phyloP scores from a whole-genome alignment of 148 eudicot species.

The Vaccinium darrowii region DNA sequence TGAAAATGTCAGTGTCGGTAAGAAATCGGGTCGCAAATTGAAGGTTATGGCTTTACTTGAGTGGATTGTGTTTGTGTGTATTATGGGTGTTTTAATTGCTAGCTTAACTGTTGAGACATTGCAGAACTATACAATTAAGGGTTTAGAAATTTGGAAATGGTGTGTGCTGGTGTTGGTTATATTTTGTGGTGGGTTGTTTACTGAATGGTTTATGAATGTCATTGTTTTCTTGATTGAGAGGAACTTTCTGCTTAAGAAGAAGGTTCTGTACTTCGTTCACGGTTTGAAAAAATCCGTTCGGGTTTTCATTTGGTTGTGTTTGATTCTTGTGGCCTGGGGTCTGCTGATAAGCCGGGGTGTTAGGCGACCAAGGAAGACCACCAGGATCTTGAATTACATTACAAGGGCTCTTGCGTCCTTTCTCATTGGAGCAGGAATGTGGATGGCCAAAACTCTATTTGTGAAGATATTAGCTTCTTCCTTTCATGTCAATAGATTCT shows the following conservation, averaged over 20 bases:
- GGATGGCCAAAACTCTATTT: constrained; percentile 69
- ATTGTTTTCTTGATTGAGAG: constrained; percentile 61
- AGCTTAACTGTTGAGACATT: constrained; percentile 46
- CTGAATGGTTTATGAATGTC: constrained; percentile 47
- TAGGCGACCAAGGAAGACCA: constrained; percentile 38
- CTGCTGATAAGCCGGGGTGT: constrained; percentile 59
- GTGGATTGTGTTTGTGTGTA: constrained; percentile 44
- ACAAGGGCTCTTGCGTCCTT: constrained; percentile 67
- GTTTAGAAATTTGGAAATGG: constrained; percentile 80
- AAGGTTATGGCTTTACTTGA: constrained; percentile 42
- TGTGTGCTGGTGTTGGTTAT: constrained; percentile 57
- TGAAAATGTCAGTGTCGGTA: constrained; percentile 20
- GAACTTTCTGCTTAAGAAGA: constrained; percentile 66
- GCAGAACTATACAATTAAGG: constrained; percentile 34
- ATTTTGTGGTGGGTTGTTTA: constrained; percentile 59
- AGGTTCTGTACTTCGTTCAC: constrained; percentile 73
- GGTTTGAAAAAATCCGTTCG: constrained; percentile 65
- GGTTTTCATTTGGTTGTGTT: constrained; percentile 64
- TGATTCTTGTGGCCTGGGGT: constrained; percentile 77
- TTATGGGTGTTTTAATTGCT: constrained; percentile 39
- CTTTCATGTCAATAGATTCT: constrained; percentile 77
- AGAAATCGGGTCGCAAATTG: constrained; percentile 33
- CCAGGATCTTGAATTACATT: constrained; percentile 42
- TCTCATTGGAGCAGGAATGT: constrained; percentile 70
- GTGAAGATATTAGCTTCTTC: constrained; percentile 63